phyloP scores from a whole-genome alignment of 805 yeast species.

The Yamadazyma paraphyllophila region DNA sequence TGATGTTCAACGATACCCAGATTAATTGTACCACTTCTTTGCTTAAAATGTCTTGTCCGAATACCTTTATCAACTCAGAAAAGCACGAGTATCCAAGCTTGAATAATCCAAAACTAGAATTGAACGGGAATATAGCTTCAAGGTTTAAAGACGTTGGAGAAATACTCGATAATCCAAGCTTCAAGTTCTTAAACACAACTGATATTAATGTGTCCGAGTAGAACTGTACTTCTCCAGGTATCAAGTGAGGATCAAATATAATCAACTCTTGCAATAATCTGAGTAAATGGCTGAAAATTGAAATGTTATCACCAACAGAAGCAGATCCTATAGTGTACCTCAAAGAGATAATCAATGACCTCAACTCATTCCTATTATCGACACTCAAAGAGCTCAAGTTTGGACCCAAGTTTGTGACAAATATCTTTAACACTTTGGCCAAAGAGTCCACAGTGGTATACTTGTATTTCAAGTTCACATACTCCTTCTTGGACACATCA shows the following conservation, averaged over 20 bases:
- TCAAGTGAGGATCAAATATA: slow-evolving; percentile 36
- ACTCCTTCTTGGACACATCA: slow-evolving; percentile 30
- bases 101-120: slow-evolving; percentile 40
- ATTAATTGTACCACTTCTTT: slow-evolving; percentile 49
- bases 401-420: slow-evolving; percentile 40
- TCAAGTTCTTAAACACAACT: slow-evolving; percentile 34
- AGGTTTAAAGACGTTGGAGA: slow-evolving; percentile 38
- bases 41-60: slow-evolving; percentile 43
- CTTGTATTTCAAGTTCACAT: slow-evolving; percentile 37
- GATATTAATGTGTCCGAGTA: slow-evolving; percentile 26
- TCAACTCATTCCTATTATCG: slow-evolving; percentile 21
- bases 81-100: slow-evolving; percentile 54
- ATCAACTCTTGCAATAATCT: slow-evolving; percentile 35
- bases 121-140: slow-evolving; percentile 45
- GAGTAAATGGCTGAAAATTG: slow-evolving; percentile 24
- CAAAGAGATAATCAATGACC: slow-evolving; percentile 26
- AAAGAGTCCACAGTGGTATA: slow-evolving; percentile 24
- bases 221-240: slow-evolving; percentile 31
- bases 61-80: slow-evolving; percentile 54
- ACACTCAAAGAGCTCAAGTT: slow-evolving; percentile 23
- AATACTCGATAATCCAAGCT: slow-evolving; percentile 31
- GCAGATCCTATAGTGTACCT: slow-evolving; percentile 32
- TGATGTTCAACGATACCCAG: slow-evolving; percentile 57
- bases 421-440: slow-evolving; percentile 26
- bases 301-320: slow-evolving; percentile 24